Evolutionary conservation across 2,329 filamentous ascomycete genomes (phyloP), one percentile per base, ranked within the genome.

Genomic region (Botrytis porri): DNA sequence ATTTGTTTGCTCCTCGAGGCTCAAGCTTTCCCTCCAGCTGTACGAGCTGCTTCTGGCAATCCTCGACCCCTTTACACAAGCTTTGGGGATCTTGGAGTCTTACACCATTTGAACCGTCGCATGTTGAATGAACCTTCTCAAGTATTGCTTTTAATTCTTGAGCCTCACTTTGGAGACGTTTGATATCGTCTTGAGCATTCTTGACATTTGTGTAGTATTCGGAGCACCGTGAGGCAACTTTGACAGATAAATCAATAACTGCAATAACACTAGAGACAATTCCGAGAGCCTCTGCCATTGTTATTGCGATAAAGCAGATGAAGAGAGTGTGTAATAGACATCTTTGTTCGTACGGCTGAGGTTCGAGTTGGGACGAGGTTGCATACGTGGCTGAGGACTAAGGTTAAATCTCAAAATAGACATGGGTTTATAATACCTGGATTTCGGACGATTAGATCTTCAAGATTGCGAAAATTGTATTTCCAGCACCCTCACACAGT

Each of bases 221-320:
- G 32, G 77, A 78, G 69, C 81, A 84, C 14, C 81, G 74, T 65
- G 77, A 77, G 22, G 75, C 72, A 65, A 84, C 74, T 62, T 83
- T 83, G 51, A 77, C 78, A 37, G 82, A 82, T 70, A 84, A 73
- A 69, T 84, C 80, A 59, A 83, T 74, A 51, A 84, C 81, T 64
- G 82, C 80, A 63, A 83, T 79, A 59, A 83, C 77, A 76, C 79
- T 83, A 75, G 81, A 80, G 32, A 79, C 80, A 18, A 78, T 75
- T 48, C 79, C 80, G 72, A 84, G 77, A 69, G 8, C 70, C 59
- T 75, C 72, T 69, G 66, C 70, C 67, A 75, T 75, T 57, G 22
- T 69, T 65, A 64, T 75, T 35, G 45, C 62, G 54, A 75, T 57
- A 45, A 74, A 51, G 61, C 69, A 70, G 72, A 73, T 43, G 74